phyloP scores from a whole-genome alignment of 495 filamentous ascomycete genomes.

The Apiosordaria backusii region DNA sequence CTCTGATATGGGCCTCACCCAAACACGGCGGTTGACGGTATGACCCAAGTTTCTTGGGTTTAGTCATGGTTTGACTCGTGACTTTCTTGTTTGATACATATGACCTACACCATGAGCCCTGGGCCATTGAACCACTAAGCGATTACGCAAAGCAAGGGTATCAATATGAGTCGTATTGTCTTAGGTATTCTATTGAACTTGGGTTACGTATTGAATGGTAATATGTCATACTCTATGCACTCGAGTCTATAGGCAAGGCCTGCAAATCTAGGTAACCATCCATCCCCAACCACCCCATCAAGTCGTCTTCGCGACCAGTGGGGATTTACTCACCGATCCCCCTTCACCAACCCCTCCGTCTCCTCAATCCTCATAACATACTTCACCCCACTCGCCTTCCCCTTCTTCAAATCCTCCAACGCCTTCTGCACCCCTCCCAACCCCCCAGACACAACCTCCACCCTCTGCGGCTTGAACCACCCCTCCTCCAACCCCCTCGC shows the following conservation, averaged over 20 bases:
- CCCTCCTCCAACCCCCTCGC: slow-evolving; percentile 51
- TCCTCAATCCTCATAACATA: slow-evolving; percentile 68
- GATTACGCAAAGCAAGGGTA: no score
- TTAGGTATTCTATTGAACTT: no score
- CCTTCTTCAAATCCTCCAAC: slow-evolving; percentile 55
- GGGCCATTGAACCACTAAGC: no score
- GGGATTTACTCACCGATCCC: neutral
- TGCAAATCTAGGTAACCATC: neutral
- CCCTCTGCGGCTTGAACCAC: slow-evolving; percentile 60
- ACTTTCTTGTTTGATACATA: no score
- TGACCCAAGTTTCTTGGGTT: no score
- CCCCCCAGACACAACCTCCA: slow-evolving; percentile 58
- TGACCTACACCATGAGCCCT: no score
- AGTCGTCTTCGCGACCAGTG: neutral
- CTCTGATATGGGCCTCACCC: no score
- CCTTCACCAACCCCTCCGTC: slow-evolving; percentile 39
- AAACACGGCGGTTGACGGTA: no score
- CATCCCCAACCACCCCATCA: neutral
- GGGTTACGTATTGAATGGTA: no score
- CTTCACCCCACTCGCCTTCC: slow-evolving; percentile 64
- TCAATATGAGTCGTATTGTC: no score
- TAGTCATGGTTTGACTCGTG: no score
- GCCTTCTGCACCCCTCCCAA: slow-evolving; percentile 55
- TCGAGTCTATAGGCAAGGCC: neutral
- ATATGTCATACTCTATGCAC: neutral